A percentile compares a stretch with the other conserved stretches of the same genome.
Conservation (phyloP, 164 flowering plant species). For the Magnolia kwangsiensis region DNA sequence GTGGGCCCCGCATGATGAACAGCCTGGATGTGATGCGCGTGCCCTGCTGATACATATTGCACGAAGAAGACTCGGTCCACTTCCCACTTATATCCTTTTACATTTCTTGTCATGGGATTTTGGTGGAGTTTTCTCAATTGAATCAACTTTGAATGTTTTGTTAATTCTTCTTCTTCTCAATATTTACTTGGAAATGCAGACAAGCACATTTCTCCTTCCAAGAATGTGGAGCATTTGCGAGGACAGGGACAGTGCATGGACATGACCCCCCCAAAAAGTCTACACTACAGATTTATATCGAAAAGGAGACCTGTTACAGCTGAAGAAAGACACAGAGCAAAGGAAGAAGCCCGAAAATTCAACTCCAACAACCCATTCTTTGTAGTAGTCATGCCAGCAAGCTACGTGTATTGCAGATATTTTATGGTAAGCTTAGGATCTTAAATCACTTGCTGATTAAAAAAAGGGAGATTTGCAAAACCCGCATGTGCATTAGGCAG, state of each 20-base stretch:
- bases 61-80: too few species aligned
- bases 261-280: too few species aligned
- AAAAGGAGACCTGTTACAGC: conserved; percentile 7
- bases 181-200: neutral
- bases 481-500: too few species aligned
- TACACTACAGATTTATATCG: neutral
- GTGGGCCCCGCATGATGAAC: too few species aligned
- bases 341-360: neutral
- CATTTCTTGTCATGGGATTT: neutral
- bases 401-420: neutral
- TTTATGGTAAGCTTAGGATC: conserved; percentile 1
- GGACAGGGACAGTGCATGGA: too few species aligned
- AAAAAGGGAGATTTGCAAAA: too few species aligned
- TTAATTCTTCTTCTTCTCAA: neutral
- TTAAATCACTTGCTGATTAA: too few species aligned
- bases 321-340: conserved; percentile 1
- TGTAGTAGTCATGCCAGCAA: conserved; percentile 2
- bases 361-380: conserved; percentile 7
- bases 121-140: neutral
- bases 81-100: neutral
- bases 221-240: neutral
- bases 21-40: too few species aligned
- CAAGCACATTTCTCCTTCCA: neutral
- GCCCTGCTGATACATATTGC: too few species aligned
- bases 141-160: neutral